Conservation (phyloP, 495 filamentous ascomycete genomes). For the Apiosordaria backusii region DNA sequence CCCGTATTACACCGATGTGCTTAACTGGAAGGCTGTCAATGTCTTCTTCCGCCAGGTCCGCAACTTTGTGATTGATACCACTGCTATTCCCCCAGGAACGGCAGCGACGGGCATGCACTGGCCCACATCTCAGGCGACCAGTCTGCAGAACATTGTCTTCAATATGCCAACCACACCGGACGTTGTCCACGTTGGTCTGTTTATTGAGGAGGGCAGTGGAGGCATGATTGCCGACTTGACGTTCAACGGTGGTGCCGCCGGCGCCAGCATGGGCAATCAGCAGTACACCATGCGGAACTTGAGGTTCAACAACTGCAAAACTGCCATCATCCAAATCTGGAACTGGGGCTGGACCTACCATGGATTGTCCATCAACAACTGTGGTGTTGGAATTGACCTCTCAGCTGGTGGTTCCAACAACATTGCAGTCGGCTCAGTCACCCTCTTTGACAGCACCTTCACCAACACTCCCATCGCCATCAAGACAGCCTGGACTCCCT, state of each 20-base stretch:
- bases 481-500: conserved; percentile 57
- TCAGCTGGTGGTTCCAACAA: conserved; percentile 43
- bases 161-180: conserved; percentile 57
- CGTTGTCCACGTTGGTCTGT: conserved; percentile 69
- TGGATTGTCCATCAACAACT: conserved; percentile 62
- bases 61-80: conserved; percentile 74
- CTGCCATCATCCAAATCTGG: conserved; percentile 53
- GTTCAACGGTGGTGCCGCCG: conserved; percentile 70
- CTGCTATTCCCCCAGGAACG: conserved; percentile 52
- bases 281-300: conserved; percentile 79
- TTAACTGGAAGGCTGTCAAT: conserved; percentile 59
- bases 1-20: conserved; percentile 54
- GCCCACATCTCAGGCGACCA: conserved; percentile 73
- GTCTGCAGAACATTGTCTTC: conserved; percentile 75
- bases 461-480: conserved; percentile 67
- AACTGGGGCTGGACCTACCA: conserved; percentile 56
- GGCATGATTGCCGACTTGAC: conserved; percentile 63
- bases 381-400: conserved; percentile 74
- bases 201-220: conserved; percentile 66
- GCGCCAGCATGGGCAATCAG: conserved; percentile 67
- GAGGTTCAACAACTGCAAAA: conserved; percentile 58
- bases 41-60: conserved; percentile 75
- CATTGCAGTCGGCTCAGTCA: conserved; percentile 54
- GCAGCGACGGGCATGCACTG: conserved; percentile 68
- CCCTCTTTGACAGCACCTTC: conserved; percentile 69